Base-by-base conservation (phyloP, 1,284 basidiomycete species). In the Puccinia polysora region DNA sequence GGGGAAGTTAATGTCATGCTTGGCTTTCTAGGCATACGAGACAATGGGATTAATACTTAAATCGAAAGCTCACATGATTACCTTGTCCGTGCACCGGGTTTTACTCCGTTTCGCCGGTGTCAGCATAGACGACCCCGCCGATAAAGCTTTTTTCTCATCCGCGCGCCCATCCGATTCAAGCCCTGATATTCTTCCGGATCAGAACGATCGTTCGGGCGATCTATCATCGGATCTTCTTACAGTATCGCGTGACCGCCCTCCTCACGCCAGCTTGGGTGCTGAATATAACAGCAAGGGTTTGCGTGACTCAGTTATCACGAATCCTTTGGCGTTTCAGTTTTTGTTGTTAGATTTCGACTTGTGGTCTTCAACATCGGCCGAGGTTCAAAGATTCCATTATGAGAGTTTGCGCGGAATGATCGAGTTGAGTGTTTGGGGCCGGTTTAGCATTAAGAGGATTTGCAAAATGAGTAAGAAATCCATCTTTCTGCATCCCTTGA, bases 291-390 rank as follows among this genome's bases (percentile, higher is more conserved):
- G 50, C 25, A 36, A 53, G 18, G 68, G 68, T 8, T 47, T 71
- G 25, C 43, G 52, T 15, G 83, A 85, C 72, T 92, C 92, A 0
- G 89, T 88, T 0, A 84, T 97, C 32, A 85, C 87, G 63, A 96
- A 96, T 76, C 83, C 87, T 1, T 83, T 89, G 0, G 90, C 90
- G 1, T 96, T 95, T 78, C 85, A 86, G 55, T 84, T 88, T 1
- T 84, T 97, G 52, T 89, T 90, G 0, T 85, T 97, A 2, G 91
- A 96, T 77, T 90, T 96, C 76, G 88, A 91, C 73, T 85, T 97
- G 5, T 97, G 94, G 94, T 85, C 89, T 0, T 84, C 81, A 30
- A 87, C 90, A 0, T 81, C 83, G 0, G 77, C 81, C 3, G 87
- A 88, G 47, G 86, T 97, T 30, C 89, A 91, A 77, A 83, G 82